A percentile compares a stretch with the other conserved stretches of the same genome.
Evolutionary conservation across 148 eudicot genomes (phyloP).

Genomic region (Cornus controversa): DNA sequence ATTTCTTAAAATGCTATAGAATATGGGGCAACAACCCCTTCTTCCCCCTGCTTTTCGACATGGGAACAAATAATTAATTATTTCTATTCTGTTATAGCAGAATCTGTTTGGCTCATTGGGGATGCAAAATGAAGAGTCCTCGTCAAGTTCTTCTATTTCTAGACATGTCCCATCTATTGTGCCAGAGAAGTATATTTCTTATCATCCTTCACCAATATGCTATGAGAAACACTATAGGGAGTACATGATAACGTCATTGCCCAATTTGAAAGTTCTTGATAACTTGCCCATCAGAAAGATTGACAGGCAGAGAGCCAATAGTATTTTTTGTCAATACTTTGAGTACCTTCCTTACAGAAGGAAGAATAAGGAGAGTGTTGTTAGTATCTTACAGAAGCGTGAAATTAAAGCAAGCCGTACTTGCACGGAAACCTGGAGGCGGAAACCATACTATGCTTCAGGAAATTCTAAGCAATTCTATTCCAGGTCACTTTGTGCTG

Average conservation of each 20-base stretch:
- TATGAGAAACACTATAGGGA: constrained; percentile 79
- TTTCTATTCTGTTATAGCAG: constrained; percentile 21
- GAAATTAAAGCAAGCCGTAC: constrained; percentile 48
- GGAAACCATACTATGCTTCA: constrained; percentile 22
- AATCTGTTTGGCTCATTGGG: constrained; percentile 24
- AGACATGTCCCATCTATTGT: constrained; percentile 15
- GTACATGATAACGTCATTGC: constrained; percentile 72
- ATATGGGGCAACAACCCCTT: not conserved
- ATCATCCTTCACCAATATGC: constrained; percentile 87
- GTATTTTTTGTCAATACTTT: constrained; percentile 48
- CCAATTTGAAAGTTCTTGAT: constrained; percentile 61
- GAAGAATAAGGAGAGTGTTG: constrained; percentile 48
- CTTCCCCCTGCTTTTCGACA: not conserved
- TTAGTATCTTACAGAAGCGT: constrained; percentile 58
- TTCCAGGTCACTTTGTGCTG: constrained; percentile 75
- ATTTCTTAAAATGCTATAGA: not conserved
- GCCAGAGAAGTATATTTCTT: constrained; percentile 43
- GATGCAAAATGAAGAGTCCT: constrained; percentile 29
- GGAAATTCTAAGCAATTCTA: constrained; percentile 49
- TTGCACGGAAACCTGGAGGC: constrained; percentile 12
- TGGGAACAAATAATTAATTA: not conserved
- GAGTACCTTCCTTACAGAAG: constrained; percentile 81
- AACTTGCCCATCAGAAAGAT: constrained; percentile 50
- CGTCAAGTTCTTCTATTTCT: constrained; percentile 18
- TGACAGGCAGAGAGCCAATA: constrained; percentile 55